These are phyloP conservation scores for Trematosphaeria pertusa DNA, from an alignment of 2,329 filamentous ascomycete species.

Conservation along the genomic window DNA sequence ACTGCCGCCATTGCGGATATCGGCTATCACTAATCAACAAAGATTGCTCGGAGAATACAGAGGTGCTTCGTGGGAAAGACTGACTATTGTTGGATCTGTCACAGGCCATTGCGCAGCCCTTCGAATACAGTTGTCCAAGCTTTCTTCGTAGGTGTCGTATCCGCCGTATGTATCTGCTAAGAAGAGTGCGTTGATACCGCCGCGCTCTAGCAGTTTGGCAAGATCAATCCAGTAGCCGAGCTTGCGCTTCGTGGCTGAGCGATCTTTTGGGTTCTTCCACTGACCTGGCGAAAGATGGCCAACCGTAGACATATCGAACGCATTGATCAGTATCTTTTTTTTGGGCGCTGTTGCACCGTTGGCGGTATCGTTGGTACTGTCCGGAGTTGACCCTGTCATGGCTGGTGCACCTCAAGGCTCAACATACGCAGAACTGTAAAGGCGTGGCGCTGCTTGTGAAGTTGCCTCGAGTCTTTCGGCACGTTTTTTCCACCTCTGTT, in stretches of 20 bases:
- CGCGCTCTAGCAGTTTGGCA: constrained; percentile 67
- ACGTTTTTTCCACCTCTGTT: too few species aligned
- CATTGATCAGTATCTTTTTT: constrained; percentile 67
- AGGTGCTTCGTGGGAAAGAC: too few species aligned
- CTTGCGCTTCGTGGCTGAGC: constrained; percentile 65
- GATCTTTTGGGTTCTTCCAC: constrained; percentile 72
- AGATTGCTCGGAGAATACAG: constrained; percentile 10
- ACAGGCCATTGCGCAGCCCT: constrained; percentile 70
- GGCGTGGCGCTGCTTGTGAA: neutral
- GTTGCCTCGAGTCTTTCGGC: too few species aligned
- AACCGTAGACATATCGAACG: constrained; percentile 71
- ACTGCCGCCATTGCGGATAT: constrained; percentile 71
- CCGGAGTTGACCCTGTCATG: constrained; percentile 23
- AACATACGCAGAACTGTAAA: neutral
- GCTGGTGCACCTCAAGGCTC: neutral
- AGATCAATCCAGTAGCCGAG: constrained; percentile 70
- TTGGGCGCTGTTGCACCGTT: constrained; percentile 34
- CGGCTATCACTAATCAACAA: constrained; percentile 18
- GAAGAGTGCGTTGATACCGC: constrained; percentile 70
- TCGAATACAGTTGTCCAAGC: constrained; percentile 66
- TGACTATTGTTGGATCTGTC: constrained; percentile 68
- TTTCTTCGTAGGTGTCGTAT: constrained; percentile 68
- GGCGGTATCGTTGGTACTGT: constrained; percentile 8
- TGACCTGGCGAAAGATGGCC: constrained; percentile 71
- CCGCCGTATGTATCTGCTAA: constrained; percentile 71